Conservation (phyloP, 2,329 filamentous ascomycete genomes). For the Xylaria polymorpha region DNA sequence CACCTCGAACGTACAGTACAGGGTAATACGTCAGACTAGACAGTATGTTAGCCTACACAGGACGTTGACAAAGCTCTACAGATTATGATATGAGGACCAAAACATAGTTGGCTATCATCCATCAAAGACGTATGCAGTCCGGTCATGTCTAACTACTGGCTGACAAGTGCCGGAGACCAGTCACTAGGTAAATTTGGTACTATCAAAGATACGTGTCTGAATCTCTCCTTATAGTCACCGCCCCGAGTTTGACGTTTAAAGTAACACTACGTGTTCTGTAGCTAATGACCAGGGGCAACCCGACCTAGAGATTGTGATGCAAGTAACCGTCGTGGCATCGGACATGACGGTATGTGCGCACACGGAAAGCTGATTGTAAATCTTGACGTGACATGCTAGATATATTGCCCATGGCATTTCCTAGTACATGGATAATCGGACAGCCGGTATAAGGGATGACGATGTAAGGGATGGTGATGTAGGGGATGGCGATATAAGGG, state of each 20-base stretch:
- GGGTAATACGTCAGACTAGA: background rate
- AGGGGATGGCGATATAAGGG: background rate
- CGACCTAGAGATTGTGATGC: constrained; percentile 32
- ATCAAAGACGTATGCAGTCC: background rate
- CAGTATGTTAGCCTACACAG: no score
- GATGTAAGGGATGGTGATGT: background rate
- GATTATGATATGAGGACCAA: background rate
- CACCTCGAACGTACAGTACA: background rate
- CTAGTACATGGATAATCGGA: background rate
- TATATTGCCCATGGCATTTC: constrained; percentile 2
- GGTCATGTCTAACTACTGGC: background rate
- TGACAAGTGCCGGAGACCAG: background rate
- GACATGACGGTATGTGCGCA: constrained; percentile 24
- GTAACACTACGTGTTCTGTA: constrained; percentile 26
- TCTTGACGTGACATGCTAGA: constrained; percentile 21
- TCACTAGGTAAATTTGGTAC: background rate
- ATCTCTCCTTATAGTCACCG: background rate
- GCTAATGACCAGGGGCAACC: constrained; percentile 29
- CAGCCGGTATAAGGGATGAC: background rate
- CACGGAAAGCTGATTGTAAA: constrained; percentile 27
- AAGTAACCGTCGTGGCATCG: constrained; percentile 33
- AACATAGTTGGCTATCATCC: background rate
- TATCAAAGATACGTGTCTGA: background rate
- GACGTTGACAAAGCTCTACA: background rate
- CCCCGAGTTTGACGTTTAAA: background rate